phyloP scores from a whole-genome alignment of 2,329 filamentous ascomycete genomes.

The Aspergillus sp. region DNA sequence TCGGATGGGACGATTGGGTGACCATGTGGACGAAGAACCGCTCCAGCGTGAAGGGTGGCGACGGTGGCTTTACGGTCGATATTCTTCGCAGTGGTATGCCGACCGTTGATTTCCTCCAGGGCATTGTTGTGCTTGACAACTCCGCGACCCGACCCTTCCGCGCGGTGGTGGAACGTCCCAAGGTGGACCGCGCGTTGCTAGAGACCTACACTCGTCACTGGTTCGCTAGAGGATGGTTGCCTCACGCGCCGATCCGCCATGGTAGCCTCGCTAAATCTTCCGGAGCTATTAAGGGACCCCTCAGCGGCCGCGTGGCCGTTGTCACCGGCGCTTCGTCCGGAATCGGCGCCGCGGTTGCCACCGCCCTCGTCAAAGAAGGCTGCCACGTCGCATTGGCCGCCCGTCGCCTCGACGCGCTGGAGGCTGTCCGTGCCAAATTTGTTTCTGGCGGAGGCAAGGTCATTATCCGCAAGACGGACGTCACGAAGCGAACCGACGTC shows the following conservation, averaged over 20 bases:
- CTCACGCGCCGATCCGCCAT: conserved; percentile 57
- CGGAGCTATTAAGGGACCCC: conserved; percentile 54
- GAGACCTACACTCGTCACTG: conserved; percentile 79
- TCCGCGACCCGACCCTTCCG: conserved; percentile 62
- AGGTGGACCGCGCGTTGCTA: conserved; percentile 68
- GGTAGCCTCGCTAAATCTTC: conserved; percentile 46
- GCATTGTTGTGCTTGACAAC: conserved; percentile 73
- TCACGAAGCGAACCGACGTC: conserved; percentile 66
- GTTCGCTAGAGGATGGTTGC: conserved; percentile 76
- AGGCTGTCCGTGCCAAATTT: conserved; percentile 64
- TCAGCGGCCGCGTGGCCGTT: conserved; percentile 69
- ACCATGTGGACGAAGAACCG: conserved; percentile 70
- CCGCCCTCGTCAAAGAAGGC: conserved; percentile 67
- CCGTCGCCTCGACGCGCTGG: conserved; percentile 67
- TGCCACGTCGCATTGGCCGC: conserved; percentile 71
- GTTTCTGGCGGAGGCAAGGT: conserved; percentile 61
- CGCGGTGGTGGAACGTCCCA: conserved; percentile 61
- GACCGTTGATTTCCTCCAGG: conserved; percentile 66
- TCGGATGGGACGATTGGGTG: conserved; percentile 74
- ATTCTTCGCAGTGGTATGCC: conserved; percentile 81
- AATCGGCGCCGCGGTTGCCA: conserved; percentile 73
- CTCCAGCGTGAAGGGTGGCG: conserved; percentile 62
- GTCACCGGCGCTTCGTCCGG: conserved; percentile 79
- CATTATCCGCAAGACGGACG: conserved; percentile 69
- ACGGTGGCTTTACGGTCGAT: conserved; percentile 73